Evolutionary conservation across 805 yeast genomes (phyloP), one percentile per base, ranked within the genome.

Genomic region (Ogataea trehalophila): DNA sequence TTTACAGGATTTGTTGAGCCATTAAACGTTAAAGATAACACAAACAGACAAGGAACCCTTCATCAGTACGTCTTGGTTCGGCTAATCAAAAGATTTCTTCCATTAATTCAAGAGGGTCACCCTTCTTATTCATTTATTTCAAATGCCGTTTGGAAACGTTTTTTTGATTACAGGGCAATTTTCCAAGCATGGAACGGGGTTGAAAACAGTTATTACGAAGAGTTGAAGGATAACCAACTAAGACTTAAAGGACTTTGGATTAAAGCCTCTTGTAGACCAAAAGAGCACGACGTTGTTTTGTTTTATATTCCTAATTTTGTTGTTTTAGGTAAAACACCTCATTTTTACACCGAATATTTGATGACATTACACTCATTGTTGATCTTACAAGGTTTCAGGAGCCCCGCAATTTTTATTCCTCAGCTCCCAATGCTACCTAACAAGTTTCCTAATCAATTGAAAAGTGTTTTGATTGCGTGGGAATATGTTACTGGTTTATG

Each of bases 281-380:
- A 45, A 64, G 42, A 38, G 1, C 67, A 66, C 42, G 83, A 78
- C 54, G 41, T 77, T 4, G 59, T 75, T 3, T 44, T 79, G 2
- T 66, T 66, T 43, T 76, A 69, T 48, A 61, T 76, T 14, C 80
- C 76, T 8, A 79, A 80, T 14, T 67, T 71, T n/a, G 65, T 68
- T 1, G 45, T 69, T 36, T 54, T 67, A n/a, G 56, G 61, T 2
- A 52, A 45, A 9, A 62, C 70, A 1, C 71, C 74, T 2, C 69
- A 69, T 51, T 66, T 72, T 48, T 76, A 75, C 49, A 46, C 68
- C 13, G 83, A 78, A 55, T 78, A 67, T 53, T 48, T 77, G 36
- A 62, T 69, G 39, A 61, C 74, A 4, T 52, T 75, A 40, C 65
- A 72, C 23, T 67, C 71, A 2, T 60, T 72, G 17, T 61, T 79